Evolutionary conservation across 2,329 filamentous ascomycete species (phyloP).

Genomic region (Stemphylium beticola): DNA sequence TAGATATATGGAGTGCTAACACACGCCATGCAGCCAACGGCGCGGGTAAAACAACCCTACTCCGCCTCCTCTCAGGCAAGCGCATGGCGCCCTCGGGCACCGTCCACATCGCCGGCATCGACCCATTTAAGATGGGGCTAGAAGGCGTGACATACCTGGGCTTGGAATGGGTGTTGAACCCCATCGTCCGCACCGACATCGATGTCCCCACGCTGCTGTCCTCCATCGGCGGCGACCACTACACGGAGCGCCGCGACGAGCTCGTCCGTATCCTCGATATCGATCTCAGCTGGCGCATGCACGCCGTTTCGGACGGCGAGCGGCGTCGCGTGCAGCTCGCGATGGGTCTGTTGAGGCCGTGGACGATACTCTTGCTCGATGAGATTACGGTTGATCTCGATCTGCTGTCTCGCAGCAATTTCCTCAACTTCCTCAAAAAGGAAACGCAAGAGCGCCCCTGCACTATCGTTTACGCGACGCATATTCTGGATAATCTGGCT

Average conservation of each 20-base stretch:
- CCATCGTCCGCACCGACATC: slow-evolving; percentile 94
- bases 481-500: slow-evolving; percentile 94
- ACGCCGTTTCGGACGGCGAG: slow-evolving; percentile 93
- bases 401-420: slow-evolving; percentile 81
- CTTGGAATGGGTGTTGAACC: slow-evolving; percentile 97
- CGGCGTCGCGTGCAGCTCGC: slow-evolving; percentile 89
- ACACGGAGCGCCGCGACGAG: slow-evolving; percentile 82
- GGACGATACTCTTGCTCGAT: slow-evolving; percentile 88
- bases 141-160: slow-evolving; percentile 97
- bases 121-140: slow-evolving; percentile 88
- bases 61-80: slow-evolving; percentile 93
- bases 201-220: slow-evolving; percentile 84
- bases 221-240: slow-evolving; percentile 85
- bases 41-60: slow-evolving; percentile 94
- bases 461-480: slow-evolving; percentile 96
- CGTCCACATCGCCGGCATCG: slow-evolving; percentile 79
- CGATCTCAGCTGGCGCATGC: slow-evolving; percentile 91
- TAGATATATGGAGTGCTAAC: slow-evolving; percentile 18
- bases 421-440: slow-evolving; percentile 81
- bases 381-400: slow-evolving; percentile 98
- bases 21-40: slow-evolving; percentile 71
- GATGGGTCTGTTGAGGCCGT: slow-evolving; percentile 92
- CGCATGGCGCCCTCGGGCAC: slow-evolving; percentile 80
- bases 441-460: slow-evolving; percentile 85
- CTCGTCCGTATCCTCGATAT: slow-evolving; percentile 88